phyloP scores from a whole-genome alignment of 306 rosid species.

The Cajanus cajan region DNA sequence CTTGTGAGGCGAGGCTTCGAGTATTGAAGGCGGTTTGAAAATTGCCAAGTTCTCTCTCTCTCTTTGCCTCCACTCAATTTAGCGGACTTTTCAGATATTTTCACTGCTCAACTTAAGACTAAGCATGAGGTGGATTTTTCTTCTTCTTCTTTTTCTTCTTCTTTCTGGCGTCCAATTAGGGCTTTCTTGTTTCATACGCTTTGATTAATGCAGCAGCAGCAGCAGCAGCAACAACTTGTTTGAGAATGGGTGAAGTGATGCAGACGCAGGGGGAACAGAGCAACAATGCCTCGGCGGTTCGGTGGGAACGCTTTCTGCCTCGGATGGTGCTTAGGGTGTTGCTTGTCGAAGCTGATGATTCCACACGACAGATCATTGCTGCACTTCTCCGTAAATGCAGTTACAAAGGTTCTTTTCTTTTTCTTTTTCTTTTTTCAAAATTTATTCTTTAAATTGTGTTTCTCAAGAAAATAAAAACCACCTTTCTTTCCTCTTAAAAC shows the following conservation, averaged over 20 bases:
- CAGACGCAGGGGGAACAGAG: slow-evolving; percentile 17
- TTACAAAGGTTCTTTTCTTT: slow-evolving; percentile 48
- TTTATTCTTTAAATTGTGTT: neutral
- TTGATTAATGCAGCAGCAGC: neutral
- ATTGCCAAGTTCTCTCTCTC: slow-evolving; percentile 22
- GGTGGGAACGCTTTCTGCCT: slow-evolving; percentile 49
- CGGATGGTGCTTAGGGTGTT: slow-evolving; percentile 45
- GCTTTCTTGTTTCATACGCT: slow-evolving; percentile 5
- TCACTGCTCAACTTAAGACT: neutral
- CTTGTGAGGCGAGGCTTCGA: slow-evolving; percentile 25
- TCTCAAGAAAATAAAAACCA: neutral
- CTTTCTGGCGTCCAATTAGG: neutral
- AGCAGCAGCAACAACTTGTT: slow-evolving; percentile 20
- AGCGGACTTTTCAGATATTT: slow-evolving; percentile 35
- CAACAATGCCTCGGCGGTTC: slow-evolving; percentile 20
- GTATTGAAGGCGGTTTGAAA: slow-evolving; percentile 18
- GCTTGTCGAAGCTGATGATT: slow-evolving; percentile 77
- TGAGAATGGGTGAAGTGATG: slow-evolving; percentile 53
- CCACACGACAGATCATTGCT: slow-evolving; percentile 72
- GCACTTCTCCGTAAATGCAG: slow-evolving; percentile 83
- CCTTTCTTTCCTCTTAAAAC: neutral
- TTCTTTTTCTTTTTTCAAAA: neutral
- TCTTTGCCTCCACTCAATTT: slow-evolving; percentile 31
- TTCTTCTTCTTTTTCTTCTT: neutral
- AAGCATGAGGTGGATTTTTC: slow-evolving; percentile 22